phyloP scores from a whole-genome alignment of 345 rosid species.

The Eucalyptus virginea region DNA sequence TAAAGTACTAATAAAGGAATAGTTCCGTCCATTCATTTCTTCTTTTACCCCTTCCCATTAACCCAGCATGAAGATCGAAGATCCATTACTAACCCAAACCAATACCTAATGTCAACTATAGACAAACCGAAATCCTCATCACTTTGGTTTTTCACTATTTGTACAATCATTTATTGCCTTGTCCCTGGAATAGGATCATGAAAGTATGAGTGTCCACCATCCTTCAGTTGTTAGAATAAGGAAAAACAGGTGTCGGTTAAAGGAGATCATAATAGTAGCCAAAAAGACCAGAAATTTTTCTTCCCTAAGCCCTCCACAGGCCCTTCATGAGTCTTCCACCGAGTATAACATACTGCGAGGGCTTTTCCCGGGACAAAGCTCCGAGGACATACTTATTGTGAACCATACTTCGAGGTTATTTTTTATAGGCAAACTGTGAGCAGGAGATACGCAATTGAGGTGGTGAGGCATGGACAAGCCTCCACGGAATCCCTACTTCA shows the following conservation, averaged over 20 bases:
- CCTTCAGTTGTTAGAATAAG: not conserved
- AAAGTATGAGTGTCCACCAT: not conserved
- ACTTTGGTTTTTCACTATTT: not conserved
- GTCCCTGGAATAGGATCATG: not conserved
- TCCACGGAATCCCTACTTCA: not conserved
- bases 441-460: not conserved
- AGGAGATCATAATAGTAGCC: not conserved
- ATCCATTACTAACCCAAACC: not conserved
- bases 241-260: not conserved
- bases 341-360: not conserved
- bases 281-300: not conserved
- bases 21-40: not conserved
- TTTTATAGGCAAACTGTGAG: not conserved
- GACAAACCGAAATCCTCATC: not conserved
- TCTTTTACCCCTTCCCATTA: not conserved
- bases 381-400: not conserved
- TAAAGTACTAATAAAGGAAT: not conserved
- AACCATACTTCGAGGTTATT: not conserved
- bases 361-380: not conserved
- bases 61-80: not conserved
- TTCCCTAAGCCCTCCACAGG: not conserved
- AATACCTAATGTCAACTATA: not conserved
- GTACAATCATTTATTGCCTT: not conserved
- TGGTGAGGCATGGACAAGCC: not conserved
- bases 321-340: not conserved